Evolutionary conservation across 2,329 filamentous ascomycete genomes (phyloP), one percentile per base, ranked within the genome.

Genomic region (Trichoderma brevicompactum): DNA sequence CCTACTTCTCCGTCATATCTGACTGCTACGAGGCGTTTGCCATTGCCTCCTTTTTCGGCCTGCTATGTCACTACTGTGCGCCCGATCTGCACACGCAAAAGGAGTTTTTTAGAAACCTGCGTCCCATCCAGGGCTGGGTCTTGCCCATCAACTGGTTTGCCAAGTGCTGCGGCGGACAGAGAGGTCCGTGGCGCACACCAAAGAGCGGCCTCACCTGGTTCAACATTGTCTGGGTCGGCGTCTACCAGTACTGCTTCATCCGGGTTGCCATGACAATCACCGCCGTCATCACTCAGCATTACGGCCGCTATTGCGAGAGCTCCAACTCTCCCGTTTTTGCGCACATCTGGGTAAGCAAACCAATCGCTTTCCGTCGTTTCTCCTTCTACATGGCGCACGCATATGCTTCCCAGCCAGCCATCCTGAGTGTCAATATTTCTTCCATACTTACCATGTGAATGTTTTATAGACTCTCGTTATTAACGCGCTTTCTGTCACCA

Each of bases 11-110:
- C 73, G 88, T 95, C 60, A 80, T 94, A 49, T 87, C 90, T 72
- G 90, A 95, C 75, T 94, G 91, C 78, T 96, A 96, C 76, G 92
- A 96, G 79, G 92, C 92, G 10, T 94, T 96, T 72, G 91, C 92
- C 65, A 94, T 96, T 69, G 89, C 91, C 36, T 91, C 90, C 69
- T 96, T 96, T 81, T 96, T 96, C 78, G 87, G 90, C 8, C 81
- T 96, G 53, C 80, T 96, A 73, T 95, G 92, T 75, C 85, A 92
- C 73, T 95, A 95, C 76, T 83, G 92, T 68, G 91, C 89, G 5
- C 89, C 90, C 7, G 87, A 89, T 70, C 79, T 96, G 23, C 92
- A 94, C 76, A 83, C 87, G 32, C 92, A 96, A 76, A 96, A 96
- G 75, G 84, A 89, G 49, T 95, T 90, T 76, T 96, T 96, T 74